Evolutionary conservation across 805 yeast species (phyloP), one percentile per base, ranked within the genome.

Genomic region (Starmerella lactis-condensi): DNA sequence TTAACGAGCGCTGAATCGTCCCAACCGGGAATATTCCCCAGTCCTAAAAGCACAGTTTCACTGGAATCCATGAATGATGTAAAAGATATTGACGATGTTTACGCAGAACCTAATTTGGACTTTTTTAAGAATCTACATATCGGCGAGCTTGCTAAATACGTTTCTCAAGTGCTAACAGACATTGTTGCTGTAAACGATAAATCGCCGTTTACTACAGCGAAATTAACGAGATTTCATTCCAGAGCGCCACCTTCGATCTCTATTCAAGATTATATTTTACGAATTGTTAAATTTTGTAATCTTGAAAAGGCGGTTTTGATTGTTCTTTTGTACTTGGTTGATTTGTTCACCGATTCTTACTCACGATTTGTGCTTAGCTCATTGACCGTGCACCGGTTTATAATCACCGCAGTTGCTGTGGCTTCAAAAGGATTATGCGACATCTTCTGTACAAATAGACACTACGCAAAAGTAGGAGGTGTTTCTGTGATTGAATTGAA

Each of bases 391-490:
- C 98, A 85, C 51, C 64, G 98, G 35, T 89, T 82, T 46, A 54
- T 85, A 32, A 61, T 85, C 24, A 83, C 93, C 0, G 89, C 93
- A 1, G 82, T 93, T 0, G 77, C 91, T 37, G 69, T 85, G 2
- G 92, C 89, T 1, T 73, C 85, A 40, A 85, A 85, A 51, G 46
- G 46, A 4, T 30, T 45, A 14, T 46, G 93, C 52, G 98, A 85
- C 54, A 75, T 83, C 20, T 85, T 89, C 53, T 83, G 91, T 54
- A 81, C 94, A 11, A 85, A 85, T 53, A 66, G 73, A 26, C 94
- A 85, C 52, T 85, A 89, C 48, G 93, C 96, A 7, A 77, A 76
- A 50, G 95, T 89, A 13, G 98, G 98, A 3, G 96, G 98, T 38
- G 22, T 46, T 2, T 37, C 47, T 12, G 42, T 38, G 4, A 38